phyloP scores from a whole-genome alignment of 768 basidiomycete species.

The Grammothele lineata region DNA sequence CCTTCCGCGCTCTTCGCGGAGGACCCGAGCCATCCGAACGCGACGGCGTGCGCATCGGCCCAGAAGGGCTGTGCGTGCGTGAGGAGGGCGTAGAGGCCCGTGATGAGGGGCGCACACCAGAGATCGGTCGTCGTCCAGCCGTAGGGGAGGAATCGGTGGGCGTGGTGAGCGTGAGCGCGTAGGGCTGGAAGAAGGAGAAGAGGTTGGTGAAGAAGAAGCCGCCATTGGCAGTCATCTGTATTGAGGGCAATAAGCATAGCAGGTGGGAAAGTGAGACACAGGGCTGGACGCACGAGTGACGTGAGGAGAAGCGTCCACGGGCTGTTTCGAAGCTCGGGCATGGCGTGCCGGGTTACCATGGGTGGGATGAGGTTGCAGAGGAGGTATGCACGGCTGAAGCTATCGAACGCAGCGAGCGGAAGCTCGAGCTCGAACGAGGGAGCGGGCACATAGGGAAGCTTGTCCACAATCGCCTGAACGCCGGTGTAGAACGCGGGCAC shows the following conservation, averaged over 20 bases:
- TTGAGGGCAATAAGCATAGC: not conserved
- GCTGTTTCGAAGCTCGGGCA: conserved; percentile 50
- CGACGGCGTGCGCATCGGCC: conserved; percentile 51
- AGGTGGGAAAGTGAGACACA: not conserved
- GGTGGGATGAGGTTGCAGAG: conserved; percentile 77
- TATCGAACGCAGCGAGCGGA: conserved; percentile 71
- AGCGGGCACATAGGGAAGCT: conserved; percentile 52
- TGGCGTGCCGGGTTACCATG: conserved; percentile 50
- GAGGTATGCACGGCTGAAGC: conserved; percentile 72
- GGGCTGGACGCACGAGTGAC: conserved; percentile 51
- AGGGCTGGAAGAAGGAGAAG: conserved; percentile 72
- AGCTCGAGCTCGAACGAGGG: conserved; percentile 58
- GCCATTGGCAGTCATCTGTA: conserved; percentile 65
- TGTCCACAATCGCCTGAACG: conserved; percentile 57
- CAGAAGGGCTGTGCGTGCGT: conserved; percentile 88
- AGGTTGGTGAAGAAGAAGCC: conserved; percentile 79
- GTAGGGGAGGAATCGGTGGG: conserved; percentile 77
- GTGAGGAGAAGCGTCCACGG: conserved; percentile 76
- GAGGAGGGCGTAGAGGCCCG: conserved; percentile 73
- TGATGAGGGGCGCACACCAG: conserved; percentile 80
- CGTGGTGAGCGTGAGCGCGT: conserved; percentile 61
- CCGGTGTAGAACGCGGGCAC: conserved; percentile 58
- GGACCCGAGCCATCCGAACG: conserved; percentile 44
- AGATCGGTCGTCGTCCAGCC: conserved; percentile 86
- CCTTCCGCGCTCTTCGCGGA: conserved; percentile 23